Base-by-base conservation (phyloP, 73 alveolate species). In the Blepharisma japonicum region DNA sequence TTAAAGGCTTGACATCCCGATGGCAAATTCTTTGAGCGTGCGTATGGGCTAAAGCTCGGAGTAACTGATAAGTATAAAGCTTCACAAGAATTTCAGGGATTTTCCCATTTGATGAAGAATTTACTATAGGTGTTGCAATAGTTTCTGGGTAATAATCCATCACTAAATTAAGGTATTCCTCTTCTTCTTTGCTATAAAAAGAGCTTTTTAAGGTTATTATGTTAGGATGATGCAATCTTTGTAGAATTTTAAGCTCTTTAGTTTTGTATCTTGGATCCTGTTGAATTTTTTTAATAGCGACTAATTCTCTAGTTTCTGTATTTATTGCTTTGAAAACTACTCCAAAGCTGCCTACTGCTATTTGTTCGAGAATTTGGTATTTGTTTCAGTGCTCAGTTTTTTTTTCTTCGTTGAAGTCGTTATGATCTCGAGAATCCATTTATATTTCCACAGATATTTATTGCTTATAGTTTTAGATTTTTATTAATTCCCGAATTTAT, bases 61-160 rank as follows among this genome's bases (percentile, higher is more conserved):
- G 23, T 14, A 53, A 2, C 67, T 53, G 67, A 53, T 53, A 53
- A 4, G 4, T 20, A 53, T 53, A 53, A 45, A 92, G 79, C 67
- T 92, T 90, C 5, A 86, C 77, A 46, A 89, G 68, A 50, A 89
- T 71, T 21, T 77, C 82, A 7, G 96, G 98, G 86, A 92, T 84
- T 67, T 46, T 66, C 56, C 72, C 72, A 48, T 76, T 55, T 55
- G 77, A 79, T 18, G 84, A 48, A 83, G 55, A 89, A 18, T 50
- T 45, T 72, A 68, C 55, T 71, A 85, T 78, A 45, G 82, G 78
- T 49, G 85, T 81, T 46, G 84, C 79, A 50, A 92, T 67, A 39
- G 94, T 92, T 23, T 87, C 91, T 47, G 96, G 95, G 42, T 89
- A 78, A 78, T 71, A 87, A 56, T 91, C 97, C 95, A 89, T 91